Evolutionary conservation across 2,329 filamentous ascomycete species (phyloP).

Genomic region (Xylariaceae sp.): DNA sequence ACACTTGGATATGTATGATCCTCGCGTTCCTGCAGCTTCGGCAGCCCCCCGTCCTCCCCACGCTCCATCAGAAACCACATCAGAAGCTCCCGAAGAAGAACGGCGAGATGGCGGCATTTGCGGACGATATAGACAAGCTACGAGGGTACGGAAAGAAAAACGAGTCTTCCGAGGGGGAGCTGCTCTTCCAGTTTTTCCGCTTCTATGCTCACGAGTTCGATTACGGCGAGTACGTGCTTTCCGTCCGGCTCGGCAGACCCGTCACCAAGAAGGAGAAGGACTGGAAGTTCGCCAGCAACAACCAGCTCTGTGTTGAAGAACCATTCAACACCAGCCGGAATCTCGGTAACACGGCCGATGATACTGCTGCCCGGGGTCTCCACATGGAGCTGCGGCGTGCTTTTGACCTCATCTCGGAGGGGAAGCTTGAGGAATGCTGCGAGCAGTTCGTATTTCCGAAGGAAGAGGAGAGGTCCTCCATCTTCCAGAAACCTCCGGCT

Average conservation of each 20-base stretch:
- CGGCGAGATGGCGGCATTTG: slow-evolving; percentile 68
- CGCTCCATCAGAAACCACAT: slow-evolving; percentile 68
- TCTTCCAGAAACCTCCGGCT: slow-evolving; percentile 49
- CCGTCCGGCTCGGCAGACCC: slow-evolving; percentile 72
- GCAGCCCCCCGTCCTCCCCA: slow-evolving; percentile 74
- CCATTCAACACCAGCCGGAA: slow-evolving; percentile 89
- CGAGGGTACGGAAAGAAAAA: slow-evolving; percentile 70
- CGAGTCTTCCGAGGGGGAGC: slow-evolving; percentile 70
- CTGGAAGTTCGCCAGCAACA: slow-evolving; percentile 74
- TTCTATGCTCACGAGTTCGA: slow-evolving; percentile 92
- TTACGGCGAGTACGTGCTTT: slow-evolving; percentile 77
- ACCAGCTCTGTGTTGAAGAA: slow-evolving; percentile 89
- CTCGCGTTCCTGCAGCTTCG: slow-evolving; percentile 91
- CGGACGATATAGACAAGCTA: slow-evolving; percentile 73
- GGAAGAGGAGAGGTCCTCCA: slow-evolving; percentile 64
- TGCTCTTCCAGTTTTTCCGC: slow-evolving; percentile 94
- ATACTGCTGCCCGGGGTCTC: slow-evolving; percentile 85
- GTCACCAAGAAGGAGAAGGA: slow-evolving; percentile 78
- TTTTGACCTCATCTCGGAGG: slow-evolving; percentile 72
- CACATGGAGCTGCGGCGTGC: slow-evolving; percentile 85
- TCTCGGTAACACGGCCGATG: slow-evolving; percentile 91
- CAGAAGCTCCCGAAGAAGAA: slow-evolving; percentile 54
- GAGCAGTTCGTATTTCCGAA: slow-evolving; percentile 83
- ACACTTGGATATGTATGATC: slow-evolving; percentile 98
- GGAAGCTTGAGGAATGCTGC: slow-evolving; percentile 75